Evolutionary conservation across 1,284 basidiomycete genomes (phyloP).

Genomic region (Earliella scabrosa): DNA sequence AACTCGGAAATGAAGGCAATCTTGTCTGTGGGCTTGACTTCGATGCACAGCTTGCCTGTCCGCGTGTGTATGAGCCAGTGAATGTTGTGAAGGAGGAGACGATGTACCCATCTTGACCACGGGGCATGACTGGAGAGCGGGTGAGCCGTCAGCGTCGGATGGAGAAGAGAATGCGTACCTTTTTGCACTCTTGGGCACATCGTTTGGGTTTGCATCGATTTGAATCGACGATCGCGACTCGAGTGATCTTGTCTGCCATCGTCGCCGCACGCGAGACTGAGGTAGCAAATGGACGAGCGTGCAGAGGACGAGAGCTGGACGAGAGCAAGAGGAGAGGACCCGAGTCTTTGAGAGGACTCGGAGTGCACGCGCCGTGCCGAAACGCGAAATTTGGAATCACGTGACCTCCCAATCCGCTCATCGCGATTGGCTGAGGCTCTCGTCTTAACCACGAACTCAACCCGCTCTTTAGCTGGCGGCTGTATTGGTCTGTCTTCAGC

Average conservation of each 20-base stretch:
- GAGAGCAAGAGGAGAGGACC: no score
- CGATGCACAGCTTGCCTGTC: constrained; percentile 93
- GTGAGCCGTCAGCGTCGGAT: no score
- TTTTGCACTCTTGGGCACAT: constrained; percentile 93
- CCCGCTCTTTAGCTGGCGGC: no score
- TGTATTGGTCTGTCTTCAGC: no score
- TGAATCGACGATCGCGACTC: constrained; percentile 93
- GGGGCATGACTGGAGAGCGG: constrained; percentile 81
- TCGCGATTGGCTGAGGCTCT: neutral
- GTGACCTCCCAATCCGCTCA: neutral
- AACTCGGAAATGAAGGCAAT: constrained; percentile 98
- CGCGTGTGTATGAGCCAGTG: neutral
- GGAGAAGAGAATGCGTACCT: constrained; percentile 49
- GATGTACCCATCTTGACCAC: constrained; percentile 94
- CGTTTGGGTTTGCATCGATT: constrained; percentile 95
- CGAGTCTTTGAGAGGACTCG: neutral
- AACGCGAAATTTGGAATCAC: constrained; percentile 21
- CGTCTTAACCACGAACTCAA: no score
- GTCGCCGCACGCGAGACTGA: constrained; percentile 11
- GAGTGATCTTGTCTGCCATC: constrained; percentile 86
- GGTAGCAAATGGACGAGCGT: neutral
- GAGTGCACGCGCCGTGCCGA: constrained; percentile 1
- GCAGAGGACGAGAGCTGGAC: neutral
- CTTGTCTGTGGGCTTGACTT: constrained; percentile 92
- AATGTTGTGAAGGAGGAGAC: neutral